Percentiles rank a stretch among this genome's conserved stretches.
Conservation (phyloP, 2,329 filamentous ascomycete genomes). For the Bipolaris gigantea region DNA sequence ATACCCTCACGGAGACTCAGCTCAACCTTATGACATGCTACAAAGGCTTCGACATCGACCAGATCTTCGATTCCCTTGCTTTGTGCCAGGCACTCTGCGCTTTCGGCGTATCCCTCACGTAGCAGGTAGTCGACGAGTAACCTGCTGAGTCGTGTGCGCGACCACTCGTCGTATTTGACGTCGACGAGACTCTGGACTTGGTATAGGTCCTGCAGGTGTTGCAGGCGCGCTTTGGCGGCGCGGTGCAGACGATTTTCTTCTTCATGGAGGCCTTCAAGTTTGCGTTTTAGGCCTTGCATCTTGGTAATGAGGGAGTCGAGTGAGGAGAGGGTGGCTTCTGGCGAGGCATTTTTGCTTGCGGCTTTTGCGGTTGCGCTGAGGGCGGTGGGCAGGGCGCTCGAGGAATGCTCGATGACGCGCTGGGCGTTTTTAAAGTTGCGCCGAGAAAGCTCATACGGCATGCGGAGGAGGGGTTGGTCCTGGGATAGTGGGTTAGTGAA, state of each 20-base stretch:
- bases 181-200: constrained; percentile 80
- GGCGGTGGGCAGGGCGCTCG: constrained; percentile 61
- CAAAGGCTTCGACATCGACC: constrained; percentile 87
- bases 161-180: constrained; percentile 93
- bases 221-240: constrained; percentile 74
- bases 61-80: constrained; percentile 78
- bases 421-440: constrained; percentile 92
- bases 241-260: constrained; percentile 78
- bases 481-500: constrained; percentile 41
- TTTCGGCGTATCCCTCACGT: constrained; percentile 77
- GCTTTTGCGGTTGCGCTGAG: constrained; percentile 61
- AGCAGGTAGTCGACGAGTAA: constrained; percentile 91
- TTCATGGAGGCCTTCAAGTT: constrained; percentile 73
- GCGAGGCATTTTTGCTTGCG: constrained; percentile 56
- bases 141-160: constrained; percentile 75
- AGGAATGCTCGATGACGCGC: constrained; percentile 73
- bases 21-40: constrained; percentile 76
- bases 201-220: constrained; percentile 80
- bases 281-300: constrained; percentile 85
- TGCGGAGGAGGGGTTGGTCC: constrained; percentile 92
- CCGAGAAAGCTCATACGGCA: constrained; percentile 88
- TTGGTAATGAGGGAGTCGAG: constrained; percentile 83
- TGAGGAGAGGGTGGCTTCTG: constrained; percentile 63
- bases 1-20: constrained; percentile 66
- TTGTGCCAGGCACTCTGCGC: constrained; percentile 71